These are phyloP conservation scores for Cyclotella sp. DNA, from an alignment of 108 stramenopile genomes.

Conservation along the genomic window DNA sequence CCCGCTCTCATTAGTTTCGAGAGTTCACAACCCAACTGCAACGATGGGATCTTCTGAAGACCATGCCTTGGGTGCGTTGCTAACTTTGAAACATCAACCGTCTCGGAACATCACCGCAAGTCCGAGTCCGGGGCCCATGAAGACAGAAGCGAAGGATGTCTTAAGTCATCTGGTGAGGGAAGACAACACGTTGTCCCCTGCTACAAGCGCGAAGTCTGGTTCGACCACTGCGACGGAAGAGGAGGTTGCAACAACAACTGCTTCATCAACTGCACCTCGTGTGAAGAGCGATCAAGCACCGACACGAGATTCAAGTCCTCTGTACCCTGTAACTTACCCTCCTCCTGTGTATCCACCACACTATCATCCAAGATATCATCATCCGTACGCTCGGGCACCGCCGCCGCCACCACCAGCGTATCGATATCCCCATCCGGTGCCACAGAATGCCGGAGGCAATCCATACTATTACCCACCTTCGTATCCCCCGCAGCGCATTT, in stretches of 20 bases:
- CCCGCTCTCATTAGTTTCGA: too few species aligned
- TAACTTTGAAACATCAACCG: conserved; percentile 14
- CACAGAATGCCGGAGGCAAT: not conserved
- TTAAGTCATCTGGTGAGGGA: not conserved
- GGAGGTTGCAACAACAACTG: conserved; percentile 1
- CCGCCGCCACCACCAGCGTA: conserved; percentile 1
- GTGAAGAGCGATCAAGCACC: not conserved
- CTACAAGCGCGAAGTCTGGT: conserved; percentile 7
- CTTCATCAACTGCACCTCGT: not conserved
- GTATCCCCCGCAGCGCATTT: not conserved
- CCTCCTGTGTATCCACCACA: not conserved
- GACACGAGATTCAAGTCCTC: not conserved
- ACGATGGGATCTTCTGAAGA: conserved; percentile 22
- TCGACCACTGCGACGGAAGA: conserved; percentile 3
- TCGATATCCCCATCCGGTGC: conserved; percentile 7
- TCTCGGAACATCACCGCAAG: conserved; percentile 1
- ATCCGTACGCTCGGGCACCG: conserved; percentile 5
- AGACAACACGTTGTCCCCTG: conserved; percentile 6
- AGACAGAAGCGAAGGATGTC: not conserved
- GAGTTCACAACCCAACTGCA: not conserved
- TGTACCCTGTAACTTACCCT: too few species aligned
- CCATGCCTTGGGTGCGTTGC: conserved; percentile 10
- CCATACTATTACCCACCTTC: conserved; percentile 3
- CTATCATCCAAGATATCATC: conserved; percentile 11
- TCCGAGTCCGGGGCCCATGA: not conserved